Evolutionary conservation across 2,329 filamentous ascomycete species (phyloP).

Genomic region (Penicillium sumatraense): DNA sequence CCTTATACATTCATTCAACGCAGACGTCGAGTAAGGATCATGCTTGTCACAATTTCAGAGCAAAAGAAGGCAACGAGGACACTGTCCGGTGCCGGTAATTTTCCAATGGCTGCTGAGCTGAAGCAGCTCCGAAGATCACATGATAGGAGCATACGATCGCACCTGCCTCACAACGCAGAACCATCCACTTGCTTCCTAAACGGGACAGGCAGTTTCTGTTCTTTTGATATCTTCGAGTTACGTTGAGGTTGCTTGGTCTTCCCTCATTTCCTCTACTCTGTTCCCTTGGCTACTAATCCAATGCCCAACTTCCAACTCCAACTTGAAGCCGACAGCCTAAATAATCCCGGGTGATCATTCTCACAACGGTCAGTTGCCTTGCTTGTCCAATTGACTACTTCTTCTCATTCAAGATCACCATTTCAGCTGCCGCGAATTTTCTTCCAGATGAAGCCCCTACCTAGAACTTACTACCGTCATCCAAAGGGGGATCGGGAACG

Average conservation of each 20-base stretch:
- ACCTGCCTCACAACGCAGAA: background rate
- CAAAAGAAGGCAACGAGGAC: too few relatives aligned
- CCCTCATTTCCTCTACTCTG: background rate
- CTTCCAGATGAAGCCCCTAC: background rate
- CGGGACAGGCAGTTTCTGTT: too few relatives aligned
- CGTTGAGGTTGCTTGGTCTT: too few relatives aligned
- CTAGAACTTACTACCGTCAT: background rate
- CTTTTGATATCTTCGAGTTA: too few relatives aligned
- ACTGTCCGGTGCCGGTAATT: too few relatives aligned
- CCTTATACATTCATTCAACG: background rate
- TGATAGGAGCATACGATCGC: constrained; percentile 7
- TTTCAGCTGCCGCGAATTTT: background rate
- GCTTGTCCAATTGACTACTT: background rate
- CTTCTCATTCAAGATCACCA: background rate
- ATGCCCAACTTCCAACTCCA: background rate
- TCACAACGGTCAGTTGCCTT: background rate
- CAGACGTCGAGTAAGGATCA: too few relatives aligned
- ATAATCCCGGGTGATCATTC: background rate
- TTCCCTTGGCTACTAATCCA: background rate
- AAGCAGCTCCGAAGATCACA: too few relatives aligned
- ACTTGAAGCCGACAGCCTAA: background rate
- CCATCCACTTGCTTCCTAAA: background rate
- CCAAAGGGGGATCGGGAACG: background rate
- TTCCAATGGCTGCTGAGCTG: too few relatives aligned
- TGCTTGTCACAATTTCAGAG: too few relatives aligned